Evolutionary conservation across 768 basidiomycete genomes (phyloP), one percentile per base, ranked within the genome.

Genomic region (Boletales sp.): DNA sequence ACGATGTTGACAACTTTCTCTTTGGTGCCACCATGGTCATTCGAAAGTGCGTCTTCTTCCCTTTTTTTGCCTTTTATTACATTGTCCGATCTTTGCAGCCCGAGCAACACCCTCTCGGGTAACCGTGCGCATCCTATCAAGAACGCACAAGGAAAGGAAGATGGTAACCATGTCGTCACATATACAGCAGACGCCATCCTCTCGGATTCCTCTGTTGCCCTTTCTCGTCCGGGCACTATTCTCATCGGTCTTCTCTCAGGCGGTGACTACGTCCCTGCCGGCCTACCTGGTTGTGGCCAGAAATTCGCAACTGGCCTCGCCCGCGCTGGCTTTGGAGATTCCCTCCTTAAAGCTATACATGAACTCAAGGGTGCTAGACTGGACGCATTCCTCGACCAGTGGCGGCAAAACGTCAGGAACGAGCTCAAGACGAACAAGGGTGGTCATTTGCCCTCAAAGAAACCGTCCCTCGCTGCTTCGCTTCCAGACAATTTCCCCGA

Each of bases 1-100:
- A 97, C 65, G 94, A 97, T 59, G 93, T 94, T 2, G 94, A 97
- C 61, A 94, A 83, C 47, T 86, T 95, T 61, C 69, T 97, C 4
- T 97, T 97, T 54, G 93, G 94, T 18, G 93, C 91, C 1, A 78
- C 71, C 6, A 82, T 81, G 40, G 83, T 97, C 29, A 81, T 95
- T 56, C 80, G 94, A 62, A 97, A 95, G 90, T 90, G 74, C 82
- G 85, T 35, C 81, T 80, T 19, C 78, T 97, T 52, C n/a, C 3
- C 29, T 36, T 27, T 18, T 2, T 24, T 31, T 36, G 17, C 8
- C 12, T 45, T 12, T 17, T 14, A 38, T 11, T 35, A 4, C 42
- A 15, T 18, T n/a, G 45, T 45, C 46, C 54, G 19, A 65, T 39
- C 14, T 37, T 51, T 2, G 43, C 30, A 91, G 87, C 53, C 76